Evolutionary conservation across 73 alveolate genomes (phyloP).

Genomic region (Paramecium sonneborni): DNA sequence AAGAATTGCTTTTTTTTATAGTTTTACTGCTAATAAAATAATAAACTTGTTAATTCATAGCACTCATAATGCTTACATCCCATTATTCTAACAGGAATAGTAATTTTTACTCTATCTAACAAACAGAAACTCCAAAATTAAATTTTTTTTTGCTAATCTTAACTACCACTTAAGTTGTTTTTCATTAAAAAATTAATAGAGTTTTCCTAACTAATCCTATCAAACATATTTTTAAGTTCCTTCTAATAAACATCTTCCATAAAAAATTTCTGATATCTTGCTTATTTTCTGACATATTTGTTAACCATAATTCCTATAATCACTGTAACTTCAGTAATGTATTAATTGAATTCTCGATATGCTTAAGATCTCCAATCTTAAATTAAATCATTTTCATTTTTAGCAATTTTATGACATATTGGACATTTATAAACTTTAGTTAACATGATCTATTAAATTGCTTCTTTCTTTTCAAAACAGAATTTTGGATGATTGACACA

Average conservation of each 20-base stretch:
- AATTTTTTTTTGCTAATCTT: neutral
- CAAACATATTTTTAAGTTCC: neutral
- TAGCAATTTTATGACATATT: neutral
- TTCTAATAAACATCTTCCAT: too few species aligned
- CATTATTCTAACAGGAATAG: neutral
- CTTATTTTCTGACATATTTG: neutral
- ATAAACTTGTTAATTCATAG: neutral
- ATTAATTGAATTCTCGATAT: neutral
- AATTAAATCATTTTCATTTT: neutral
- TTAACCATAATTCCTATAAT: neutral
- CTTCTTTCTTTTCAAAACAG: neutral
- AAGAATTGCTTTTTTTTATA: neutral
- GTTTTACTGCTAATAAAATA: neutral
- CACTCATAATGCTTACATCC: neutral
- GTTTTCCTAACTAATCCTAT: neutral
- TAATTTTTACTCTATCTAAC: neutral
- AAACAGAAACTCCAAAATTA: neutral
- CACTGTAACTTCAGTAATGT: neutral
- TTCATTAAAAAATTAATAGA: neutral
- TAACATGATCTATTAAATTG: neutral
- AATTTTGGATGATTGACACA: neutral
- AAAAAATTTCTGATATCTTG: neutral
- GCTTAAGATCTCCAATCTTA: neutral
- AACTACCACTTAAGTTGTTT: neutral
- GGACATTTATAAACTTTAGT: neutral